A percentile compares a stretch with the other conserved stretches of the same genome.
phyloP scores from a whole-genome alignment of 257 asterid species.

The Eucommia ulmoides region DNA sequence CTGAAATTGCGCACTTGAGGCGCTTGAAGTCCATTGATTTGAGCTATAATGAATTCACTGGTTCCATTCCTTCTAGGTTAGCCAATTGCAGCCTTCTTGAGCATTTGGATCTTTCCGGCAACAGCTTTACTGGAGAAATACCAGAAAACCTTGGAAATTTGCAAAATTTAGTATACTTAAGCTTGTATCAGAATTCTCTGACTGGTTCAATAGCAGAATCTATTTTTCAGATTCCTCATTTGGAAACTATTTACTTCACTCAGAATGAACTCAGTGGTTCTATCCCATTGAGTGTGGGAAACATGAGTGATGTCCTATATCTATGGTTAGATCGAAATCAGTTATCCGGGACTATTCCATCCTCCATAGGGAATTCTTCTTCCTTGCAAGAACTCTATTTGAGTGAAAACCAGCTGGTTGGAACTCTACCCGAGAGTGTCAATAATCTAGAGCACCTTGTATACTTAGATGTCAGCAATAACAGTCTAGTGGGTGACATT shows the following conservation, averaged over 20 bases:
- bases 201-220: conserved; percentile 49
- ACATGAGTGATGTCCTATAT: conserved; percentile 19
- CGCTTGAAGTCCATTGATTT: conserved; percentile 35
- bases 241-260: conserved; percentile 28
- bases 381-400: conserved; percentile 35
- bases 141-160: conserved; percentile 48
- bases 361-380: conserved; percentile 54
- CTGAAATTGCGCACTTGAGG: conserved; percentile 39
- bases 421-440: conserved; percentile 46
- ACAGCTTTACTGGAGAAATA: conserved; percentile 41
- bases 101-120: conserved; percentile 37
- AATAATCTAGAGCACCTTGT: conserved; percentile 38
- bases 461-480: conserved; percentile 29
- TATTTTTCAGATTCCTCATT: conserved; percentile 34
- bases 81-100: conserved; percentile 38
- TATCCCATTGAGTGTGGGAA: conserved; percentile 44
- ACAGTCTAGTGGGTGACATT: conserved; percentile 38
- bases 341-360: conserved; percentile 53
- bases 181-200: conserved; percentile 38
- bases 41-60: conserved; percentile 32
- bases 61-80: conserved; percentile 39
- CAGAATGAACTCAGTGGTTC: conserved; percentile 50
- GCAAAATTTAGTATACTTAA: conserved; percentile 22
- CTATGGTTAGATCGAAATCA: conserved; percentile 31
- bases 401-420: conserved; percentile 35